A percentile compares a stretch with the other conserved stretches of the same genome.
Evolutionary conservation across 2,329 filamentous ascomycete species (phyloP).

Genomic region (Diaporthe humulicola): DNA sequence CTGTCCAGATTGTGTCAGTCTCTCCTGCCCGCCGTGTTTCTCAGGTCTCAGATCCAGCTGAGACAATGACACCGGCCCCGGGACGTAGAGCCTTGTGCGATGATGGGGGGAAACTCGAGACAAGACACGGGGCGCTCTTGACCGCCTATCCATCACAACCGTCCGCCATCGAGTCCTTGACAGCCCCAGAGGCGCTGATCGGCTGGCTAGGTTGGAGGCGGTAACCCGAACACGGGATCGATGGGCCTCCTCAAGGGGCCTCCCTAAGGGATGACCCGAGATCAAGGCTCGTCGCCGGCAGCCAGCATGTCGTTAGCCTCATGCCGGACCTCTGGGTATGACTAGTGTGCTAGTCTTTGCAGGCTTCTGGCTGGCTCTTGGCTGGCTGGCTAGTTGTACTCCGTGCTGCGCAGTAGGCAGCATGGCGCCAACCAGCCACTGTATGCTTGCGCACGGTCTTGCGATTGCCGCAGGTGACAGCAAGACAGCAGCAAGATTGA

Average conservation of each 20-base stretch:
- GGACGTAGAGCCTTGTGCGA: constrained; percentile 18
- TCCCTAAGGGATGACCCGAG: constrained; percentile 2
- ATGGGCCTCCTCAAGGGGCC: neutral
- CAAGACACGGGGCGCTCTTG: constrained; percentile 27
- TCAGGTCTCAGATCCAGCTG: constrained; percentile 36
- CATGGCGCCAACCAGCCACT: constrained; percentile 13
- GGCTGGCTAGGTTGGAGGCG: constrained; percentile 24
- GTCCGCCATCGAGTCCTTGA: neutral
- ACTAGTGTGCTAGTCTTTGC: constrained; percentile 3
- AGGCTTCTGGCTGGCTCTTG: neutral
- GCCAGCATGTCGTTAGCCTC: constrained; percentile 20
- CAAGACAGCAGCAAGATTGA: constrained; percentile 31
- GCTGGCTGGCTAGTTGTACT: neutral
- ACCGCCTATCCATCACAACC: constrained; percentile 27
- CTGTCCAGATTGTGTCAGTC: constrained; percentile 4
- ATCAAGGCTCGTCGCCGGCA: constrained; percentile 11
- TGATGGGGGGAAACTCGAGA: constrained; percentile 19
- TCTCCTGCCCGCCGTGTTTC: constrained; percentile 6
- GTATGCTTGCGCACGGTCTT: constrained; percentile 16
- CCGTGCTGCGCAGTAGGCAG: neutral
- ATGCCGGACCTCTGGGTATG: constrained; percentile 2
- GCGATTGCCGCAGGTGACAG: constrained; percentile 18
- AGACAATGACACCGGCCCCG: constrained; percentile 22
- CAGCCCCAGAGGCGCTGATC: constrained; percentile 19
- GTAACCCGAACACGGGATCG: constrained; percentile 22